Evolutionary conservation across 192 early-diverging fungal species (phyloP), one percentile per base, ranked within the genome.

Genomic region (Haplosporangium gracile): DNA sequence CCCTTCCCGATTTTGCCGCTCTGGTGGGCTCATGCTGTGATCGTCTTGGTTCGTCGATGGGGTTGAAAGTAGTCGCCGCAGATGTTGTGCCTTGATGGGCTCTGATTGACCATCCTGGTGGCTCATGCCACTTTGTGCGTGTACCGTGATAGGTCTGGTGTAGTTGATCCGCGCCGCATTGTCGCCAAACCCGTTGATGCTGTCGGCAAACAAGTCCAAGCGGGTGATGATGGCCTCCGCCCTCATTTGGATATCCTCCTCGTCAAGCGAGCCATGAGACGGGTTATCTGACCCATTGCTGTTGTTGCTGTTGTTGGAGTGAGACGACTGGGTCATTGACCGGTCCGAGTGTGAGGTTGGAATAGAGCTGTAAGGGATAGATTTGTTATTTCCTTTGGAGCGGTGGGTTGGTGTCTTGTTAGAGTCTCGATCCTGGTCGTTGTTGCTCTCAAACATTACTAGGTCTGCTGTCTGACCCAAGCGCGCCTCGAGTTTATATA

Each of bases 141-240:
- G 22, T 2, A 63, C 36, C 0, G 36, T 20, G 6, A 80, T 76
- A 0, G 45, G 57, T 24, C 68, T 80, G 49, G 24, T 69, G 29
- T 86, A 86, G 40, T 86, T 78, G 42, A 68, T 39, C 45, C 49
- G 38, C 38, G 84, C 40, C 9, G 63, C 57, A 16, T 77, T 60
- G 22, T 77, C 72, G 1, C 84, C 84, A 65, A 73, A 55, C 24
- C 83, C 83, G 34, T 86, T 76, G 65, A 86, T 34, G 53, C 79
- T 74, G 13, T 81, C 75, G 6, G 75, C 34, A 81, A 86, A 86
- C 45, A 86, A 65, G 26, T 77, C 84, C 20, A 80, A 43, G 15
- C 84, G 55, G 29, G 68, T 72, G 8, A 78, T 57, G 7, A 86
- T 29, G 9, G 45, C 71, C 13, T 75, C 84, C 13, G 53, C 51